These are phyloP conservation scores for Pseudogymnoascus pannorum DNA, from an alignment of 2,329 filamentous ascomycete genomes.

Conservation along the genomic window DNA sequence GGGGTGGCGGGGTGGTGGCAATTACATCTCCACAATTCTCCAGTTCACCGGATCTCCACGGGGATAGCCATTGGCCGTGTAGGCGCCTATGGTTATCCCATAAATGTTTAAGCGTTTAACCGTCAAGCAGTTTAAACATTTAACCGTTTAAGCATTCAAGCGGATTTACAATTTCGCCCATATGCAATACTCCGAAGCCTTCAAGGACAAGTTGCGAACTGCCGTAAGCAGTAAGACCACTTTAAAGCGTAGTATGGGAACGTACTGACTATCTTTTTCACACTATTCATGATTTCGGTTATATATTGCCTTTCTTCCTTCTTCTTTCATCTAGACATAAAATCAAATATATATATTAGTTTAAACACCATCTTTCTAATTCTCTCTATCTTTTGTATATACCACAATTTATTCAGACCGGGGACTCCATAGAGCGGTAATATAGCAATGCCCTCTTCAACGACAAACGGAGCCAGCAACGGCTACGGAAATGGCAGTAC, in stretches of 20 bases:
- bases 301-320: neutral
- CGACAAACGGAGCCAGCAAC: neutral
- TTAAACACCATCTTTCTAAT: neutral
- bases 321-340: neutral
- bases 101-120: neutral
- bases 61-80: neutral
- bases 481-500: neutral
- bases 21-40: neutral
- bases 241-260: neutral
- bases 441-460: neutral
- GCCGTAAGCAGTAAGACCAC: neutral
- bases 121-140: neutral
- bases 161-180: slow-evolving; percentile 10
- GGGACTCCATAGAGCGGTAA: neutral
- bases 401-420: neutral
- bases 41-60: neutral
- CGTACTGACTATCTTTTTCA: neutral
- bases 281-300: neutral
- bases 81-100: neutral
- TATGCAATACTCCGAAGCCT: neutral
- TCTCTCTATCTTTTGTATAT: neutral
- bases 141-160: neutral
- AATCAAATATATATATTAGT: neutral
- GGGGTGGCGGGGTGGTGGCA: neutral
- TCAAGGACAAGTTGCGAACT: neutral